Conservation (phyloP, 768 basidiomycete genomes). For the Omphalotus guepiniiformis region DNA sequence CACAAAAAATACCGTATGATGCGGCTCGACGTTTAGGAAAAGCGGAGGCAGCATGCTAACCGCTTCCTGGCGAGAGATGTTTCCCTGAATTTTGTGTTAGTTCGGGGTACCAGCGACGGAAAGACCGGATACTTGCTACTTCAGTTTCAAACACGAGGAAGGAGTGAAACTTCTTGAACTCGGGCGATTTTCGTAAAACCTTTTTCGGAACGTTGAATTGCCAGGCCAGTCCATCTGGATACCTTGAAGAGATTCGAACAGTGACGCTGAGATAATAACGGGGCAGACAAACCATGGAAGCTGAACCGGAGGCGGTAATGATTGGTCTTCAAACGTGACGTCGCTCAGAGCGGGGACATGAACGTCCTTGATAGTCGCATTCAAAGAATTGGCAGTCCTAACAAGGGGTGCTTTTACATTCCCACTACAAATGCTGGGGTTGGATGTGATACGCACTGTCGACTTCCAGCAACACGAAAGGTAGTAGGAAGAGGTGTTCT, state of each 20-base stretch:
- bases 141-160: conserved; percentile 98
- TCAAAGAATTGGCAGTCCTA: conserved; percentile 70
- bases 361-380: conserved; percentile 67
- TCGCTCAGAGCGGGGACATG: conserved; percentile 76
- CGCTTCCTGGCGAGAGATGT: conserved; percentile 93
- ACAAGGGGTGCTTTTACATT: conserved; percentile 7
- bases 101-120: neutral
- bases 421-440: neutral
- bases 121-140: conserved; percentile 55
- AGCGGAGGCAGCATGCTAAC: conserved; percentile 99
- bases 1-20: conserved; percentile 61
- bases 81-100: conserved; percentile 56
- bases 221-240: conserved; percentile 94
- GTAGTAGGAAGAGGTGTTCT: conserved; percentile 83
- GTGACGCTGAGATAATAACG: neutral
- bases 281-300: conserved; percentile 66
- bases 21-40: conserved; percentile 89
- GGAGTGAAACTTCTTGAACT: conserved; percentile 92
- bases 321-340: conserved; percentile 71
- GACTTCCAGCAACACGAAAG: conserved; percentile 86
- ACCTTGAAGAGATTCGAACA: conserved; percentile 46
- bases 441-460: conserved; percentile 55
- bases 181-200: conserved; percentile 77
- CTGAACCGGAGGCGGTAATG: conserved; percentile 74
- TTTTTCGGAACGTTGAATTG: conserved; percentile 91